Conservation (phyloP, 306 rosid genomes). For the Fragaria iinumae region DNA sequence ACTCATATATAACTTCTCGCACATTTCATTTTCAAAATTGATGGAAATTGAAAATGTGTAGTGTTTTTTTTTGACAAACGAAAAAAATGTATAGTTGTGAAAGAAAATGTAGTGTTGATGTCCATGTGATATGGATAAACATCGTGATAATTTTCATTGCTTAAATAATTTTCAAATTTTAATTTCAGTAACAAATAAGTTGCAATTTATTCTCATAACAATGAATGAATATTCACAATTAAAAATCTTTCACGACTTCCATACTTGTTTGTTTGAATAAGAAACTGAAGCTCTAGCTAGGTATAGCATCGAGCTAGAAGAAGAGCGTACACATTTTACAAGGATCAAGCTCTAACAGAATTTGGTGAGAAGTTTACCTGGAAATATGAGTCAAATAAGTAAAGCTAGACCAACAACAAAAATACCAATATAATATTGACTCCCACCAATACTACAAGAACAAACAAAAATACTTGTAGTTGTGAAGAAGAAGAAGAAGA, state of each 20-base stretch:
- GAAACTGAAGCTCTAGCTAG: not conserved
- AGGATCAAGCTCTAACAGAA: not conserved
- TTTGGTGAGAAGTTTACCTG: not conserved
- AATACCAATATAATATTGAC: not conserved
- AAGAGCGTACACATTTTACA: not conserved
- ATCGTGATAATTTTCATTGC: too few relatives aligned
- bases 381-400: constrained; percentile 5
- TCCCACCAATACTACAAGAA: not conserved
- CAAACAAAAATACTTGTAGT: not conserved
- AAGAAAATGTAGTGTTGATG: too few relatives aligned
- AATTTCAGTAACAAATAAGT: too few relatives aligned
- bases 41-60: too few relatives aligned
- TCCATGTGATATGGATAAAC: too few relatives aligned
- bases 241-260: not conserved
- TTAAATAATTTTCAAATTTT: too few relatives aligned
- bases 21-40: too few relatives aligned
- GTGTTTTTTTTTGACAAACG: too few relatives aligned
- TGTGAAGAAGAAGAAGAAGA: not conserved
- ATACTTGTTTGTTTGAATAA: not conserved
- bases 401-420: not conserved
- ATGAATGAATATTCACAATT: too few relatives aligned
- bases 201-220: too few relatives aligned
- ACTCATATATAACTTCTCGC: too few relatives aligned
- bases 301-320: not conserved
- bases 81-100: too few relatives aligned